These are phyloP conservation scores for Fusarium hostae DNA, from an alignment of 2,329 filamentous ascomycete genomes.

Conservation along the genomic window DNA sequence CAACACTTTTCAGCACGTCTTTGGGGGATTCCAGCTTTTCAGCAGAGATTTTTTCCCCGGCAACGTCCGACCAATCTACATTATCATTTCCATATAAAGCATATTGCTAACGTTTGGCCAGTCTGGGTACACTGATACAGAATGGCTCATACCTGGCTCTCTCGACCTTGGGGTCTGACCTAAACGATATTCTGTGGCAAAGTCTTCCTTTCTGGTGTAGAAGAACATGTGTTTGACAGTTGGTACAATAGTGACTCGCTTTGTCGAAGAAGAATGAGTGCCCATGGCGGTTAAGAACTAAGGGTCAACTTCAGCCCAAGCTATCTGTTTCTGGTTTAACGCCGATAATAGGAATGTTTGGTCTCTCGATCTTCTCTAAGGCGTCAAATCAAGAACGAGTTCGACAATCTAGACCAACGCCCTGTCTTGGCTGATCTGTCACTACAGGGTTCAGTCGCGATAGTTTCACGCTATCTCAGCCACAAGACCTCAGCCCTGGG, in stretches of 20 bases:
- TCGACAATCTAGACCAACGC: constrained; percentile 13
- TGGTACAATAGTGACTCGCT: neutral
- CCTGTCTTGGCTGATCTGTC: neutral
- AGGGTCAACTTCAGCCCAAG: neutral
- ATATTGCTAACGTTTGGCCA: neutral
- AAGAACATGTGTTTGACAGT: neutral
- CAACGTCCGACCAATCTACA: fast-evolving
- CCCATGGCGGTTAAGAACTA: neutral
- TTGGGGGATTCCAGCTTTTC: fast-evolving
- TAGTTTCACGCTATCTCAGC: constrained; percentile 49
- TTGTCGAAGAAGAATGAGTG: neutral
- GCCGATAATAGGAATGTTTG: neutral
- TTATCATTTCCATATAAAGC: neutral
- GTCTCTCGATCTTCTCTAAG: neutral
- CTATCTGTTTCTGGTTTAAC: neutral
- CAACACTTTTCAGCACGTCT: fast-evolving
- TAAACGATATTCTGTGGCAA: too few relatives aligned
- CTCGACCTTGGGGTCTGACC: fast-evolving
- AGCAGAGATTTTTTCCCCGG: fast-evolving
- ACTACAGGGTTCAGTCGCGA: neutral
- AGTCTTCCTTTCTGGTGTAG: neutral
- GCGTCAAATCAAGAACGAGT: neutral
- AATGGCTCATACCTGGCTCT: neutral
- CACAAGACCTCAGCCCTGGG: constrained; percentile 31
- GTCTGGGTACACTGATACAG: neutral